phyloP scores from a whole-genome alignment of 208 protist species.

The Angomonas ambiguus region DNA sequence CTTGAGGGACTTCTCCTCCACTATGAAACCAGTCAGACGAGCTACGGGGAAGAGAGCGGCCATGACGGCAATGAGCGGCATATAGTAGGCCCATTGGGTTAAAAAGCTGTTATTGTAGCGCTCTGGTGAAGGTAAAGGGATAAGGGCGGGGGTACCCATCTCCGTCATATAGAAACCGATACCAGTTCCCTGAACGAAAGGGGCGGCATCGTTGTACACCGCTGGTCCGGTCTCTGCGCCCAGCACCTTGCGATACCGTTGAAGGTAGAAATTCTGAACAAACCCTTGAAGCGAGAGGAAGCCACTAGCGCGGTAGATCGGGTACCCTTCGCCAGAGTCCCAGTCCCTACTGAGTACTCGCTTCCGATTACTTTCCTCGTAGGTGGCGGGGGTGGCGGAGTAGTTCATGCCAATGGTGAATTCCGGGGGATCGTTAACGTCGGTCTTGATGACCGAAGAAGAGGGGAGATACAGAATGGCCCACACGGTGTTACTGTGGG shows the following conservation, averaged over 20 bases:
- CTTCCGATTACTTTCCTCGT: conserved; percentile 22
- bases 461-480: conserved; percentile 57
- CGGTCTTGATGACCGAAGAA: conserved; percentile 11
- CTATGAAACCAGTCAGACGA: conserved; percentile 56
- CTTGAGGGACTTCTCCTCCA: conserved; percentile 71
- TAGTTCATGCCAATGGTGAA: conserved; percentile 90
- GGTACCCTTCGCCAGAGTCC: conserved; percentile 32
- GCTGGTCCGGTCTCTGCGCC: conserved; percentile 8
- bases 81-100: conserved; percentile 50
- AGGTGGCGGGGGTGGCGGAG: conserved; percentile 69
- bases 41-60: conserved; percentile 69
- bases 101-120: conserved; percentile 52
- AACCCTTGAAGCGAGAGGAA: conserved; percentile 80
- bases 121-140: conserved; percentile 56
- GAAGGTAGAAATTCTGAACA: conserved; percentile 59
- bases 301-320: conserved; percentile 69
- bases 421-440: conserved; percentile 12
- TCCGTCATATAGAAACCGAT: conserved; percentile 34
- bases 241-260: conserved; percentile 8
- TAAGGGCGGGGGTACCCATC: conserved; percentile 24
- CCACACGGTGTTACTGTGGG: conserved; percentile 58
- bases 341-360: conserved; percentile 38
- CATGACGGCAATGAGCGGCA: conserved; percentile 73
- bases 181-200: conserved; percentile 12
- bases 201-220: not conserved